Conservation (phyloP, 1,284 basidiomycete species). For the Lignosus rhinocerotis region DNA sequence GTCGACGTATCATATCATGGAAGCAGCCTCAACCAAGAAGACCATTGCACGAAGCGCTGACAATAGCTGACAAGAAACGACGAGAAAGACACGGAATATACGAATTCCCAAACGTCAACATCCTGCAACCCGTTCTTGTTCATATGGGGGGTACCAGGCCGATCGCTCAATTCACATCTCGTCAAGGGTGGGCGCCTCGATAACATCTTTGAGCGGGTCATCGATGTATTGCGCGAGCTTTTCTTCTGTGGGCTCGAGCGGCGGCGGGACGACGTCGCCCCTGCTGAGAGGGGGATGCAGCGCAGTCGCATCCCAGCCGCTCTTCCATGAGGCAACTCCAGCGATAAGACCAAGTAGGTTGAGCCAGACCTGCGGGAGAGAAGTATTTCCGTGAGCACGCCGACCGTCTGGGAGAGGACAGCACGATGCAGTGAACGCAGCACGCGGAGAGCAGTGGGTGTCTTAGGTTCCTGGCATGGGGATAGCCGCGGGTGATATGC, state of each 20-base stretch:
- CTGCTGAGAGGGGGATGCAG: slow-evolving; percentile 35
- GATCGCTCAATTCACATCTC: slow-evolving; percentile 7
- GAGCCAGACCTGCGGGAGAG: slow-evolving; percentile 53
- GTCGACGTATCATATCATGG: too few relatives aligned
- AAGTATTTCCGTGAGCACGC: neutral
- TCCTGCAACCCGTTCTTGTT: neutral
- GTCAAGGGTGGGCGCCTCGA: slow-evolving; percentile 21
- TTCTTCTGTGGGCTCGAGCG: slow-evolving; percentile 13
- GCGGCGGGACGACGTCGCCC: slow-evolving; percentile 3
- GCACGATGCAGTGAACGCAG: neutral
- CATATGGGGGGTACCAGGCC: neutral
- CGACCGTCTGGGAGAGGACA: neutral
- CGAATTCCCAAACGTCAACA: neutral
- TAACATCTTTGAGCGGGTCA: slow-evolving; percentile 21
- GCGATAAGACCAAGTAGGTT: slow-evolving; percentile 64
- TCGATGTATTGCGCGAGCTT: slow-evolving; percentile 21
- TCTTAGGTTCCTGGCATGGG: neutral
- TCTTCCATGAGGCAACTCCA: slow-evolving; percentile 64
- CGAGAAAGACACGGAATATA: neutral
- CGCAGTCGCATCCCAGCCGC: slow-evolving; percentile 75
- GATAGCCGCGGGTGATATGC: too few relatives aligned
- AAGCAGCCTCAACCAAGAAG: too few relatives aligned
- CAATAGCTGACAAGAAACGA: neutral
- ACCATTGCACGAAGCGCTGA: neutral
- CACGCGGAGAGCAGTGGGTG: neutral